phyloP scores from a whole-genome alignment of 164 flowering plant genomes.

The Magnolia changhungtana region DNA sequence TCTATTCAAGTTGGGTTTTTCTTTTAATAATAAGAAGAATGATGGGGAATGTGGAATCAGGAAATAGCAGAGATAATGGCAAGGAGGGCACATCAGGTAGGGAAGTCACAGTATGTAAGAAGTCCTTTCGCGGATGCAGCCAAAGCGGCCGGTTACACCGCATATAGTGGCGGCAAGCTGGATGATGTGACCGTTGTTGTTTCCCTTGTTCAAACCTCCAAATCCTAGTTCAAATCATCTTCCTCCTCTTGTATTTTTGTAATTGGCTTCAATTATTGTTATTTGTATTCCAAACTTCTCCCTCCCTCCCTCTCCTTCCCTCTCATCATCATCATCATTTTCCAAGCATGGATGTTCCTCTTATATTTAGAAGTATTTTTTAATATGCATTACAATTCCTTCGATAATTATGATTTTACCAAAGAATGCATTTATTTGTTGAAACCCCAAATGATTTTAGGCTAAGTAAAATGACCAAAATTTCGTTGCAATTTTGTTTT shows the following conservation, averaged over 20 bases:
- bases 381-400: background rate
- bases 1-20: background rate
- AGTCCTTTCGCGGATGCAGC: constrained; percentile 88
- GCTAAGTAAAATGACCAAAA: too few relatives aligned
- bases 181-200: constrained; percentile 82
- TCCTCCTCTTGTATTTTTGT: background rate
- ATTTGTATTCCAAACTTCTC: background rate
- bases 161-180: constrained; percentile 69
- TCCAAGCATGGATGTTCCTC: background rate
- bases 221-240: background rate
- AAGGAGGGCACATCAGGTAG: constrained; percentile 57
- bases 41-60: constrained; percentile 27
- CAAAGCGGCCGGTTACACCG: constrained; percentile 68
- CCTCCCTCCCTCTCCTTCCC: background rate
- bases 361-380: background rate
- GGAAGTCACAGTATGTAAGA: constrained; percentile 40
- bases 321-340: background rate
- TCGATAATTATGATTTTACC: background rate
- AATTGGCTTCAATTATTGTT: background rate
- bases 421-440: background rate
- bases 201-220: constrained; percentile 43
- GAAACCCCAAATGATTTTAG: background rate
- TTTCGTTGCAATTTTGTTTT: too few relatives aligned
- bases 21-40: too few relatives aligned
- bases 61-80: constrained; percentile 65